Evolutionary conservation across 345 rosid genomes (phyloP), one percentile per base, ranked within the genome.

Genomic region (Psidium guajava): DNA sequence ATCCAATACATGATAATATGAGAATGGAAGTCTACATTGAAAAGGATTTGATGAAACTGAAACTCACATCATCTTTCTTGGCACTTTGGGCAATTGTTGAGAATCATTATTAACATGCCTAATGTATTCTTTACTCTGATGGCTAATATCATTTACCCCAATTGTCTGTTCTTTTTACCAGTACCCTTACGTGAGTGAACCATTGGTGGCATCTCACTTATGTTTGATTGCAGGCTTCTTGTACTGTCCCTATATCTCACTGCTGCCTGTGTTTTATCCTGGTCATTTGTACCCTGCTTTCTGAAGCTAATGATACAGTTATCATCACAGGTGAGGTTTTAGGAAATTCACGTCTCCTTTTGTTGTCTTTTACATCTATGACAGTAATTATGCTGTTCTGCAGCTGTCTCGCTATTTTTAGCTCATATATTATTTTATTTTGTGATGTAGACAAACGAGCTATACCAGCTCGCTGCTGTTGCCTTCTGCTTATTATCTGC

Each of bases 401-500:
- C 85, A 75, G 27, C 36, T 85, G 55, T 9, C 53, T 50, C 57
- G 49, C 25, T 82, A 87, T 27, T 51, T 42, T 86, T 55, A 42
- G 52, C 24, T 82, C 59, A 47, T 55, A 61, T 57, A n/a, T 58
- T 86, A 50, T 54, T 27, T 83, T 82, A 18, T 82, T 18, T 77
- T 56, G 6, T 54, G 21, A 87, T 83, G 81, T 85, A 98, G 98
- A 95, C 99, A 89, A 98, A 94, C 85, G 99, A 98, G 89, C 99
- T 96, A 85, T 98, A 98, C 89, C 99, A 98, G 89, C 98, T 98
- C 82, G 99, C 99, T 80, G 97, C 95, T 82, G 98, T 98, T 82
- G 99, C 99, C n/a, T 98, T 98, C 91, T 98, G 99, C 94, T 91
- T 98, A 86, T 92, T 96, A 89, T 96, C 99, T 83, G 99, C 99